Base-by-base conservation (phyloP, 805 yeast genomes). In the Ogataea henricii region DNA sequence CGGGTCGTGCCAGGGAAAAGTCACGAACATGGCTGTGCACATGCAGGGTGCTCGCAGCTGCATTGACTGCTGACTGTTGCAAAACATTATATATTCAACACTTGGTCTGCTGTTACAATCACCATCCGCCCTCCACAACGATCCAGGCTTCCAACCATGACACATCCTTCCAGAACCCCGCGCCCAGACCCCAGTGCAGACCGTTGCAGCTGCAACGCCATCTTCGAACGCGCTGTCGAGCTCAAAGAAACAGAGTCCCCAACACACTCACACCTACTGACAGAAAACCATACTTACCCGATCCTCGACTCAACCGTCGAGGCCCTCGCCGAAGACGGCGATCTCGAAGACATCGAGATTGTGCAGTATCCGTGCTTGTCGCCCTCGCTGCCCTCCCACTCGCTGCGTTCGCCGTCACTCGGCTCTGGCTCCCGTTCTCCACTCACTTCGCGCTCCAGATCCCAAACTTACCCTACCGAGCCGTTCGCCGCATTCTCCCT, bases 301-400 rank as follows among this genome's bases (percentile, higher is more conserved):
- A 88, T 88, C 6, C 71, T 89, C 56, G 96, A 88, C 58, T 89
- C 96, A 7, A 79, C 94, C 4, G 76, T 83, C 16, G 80, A 85
- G 50, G 71, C 87, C 30, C 73, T 82, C 36, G 78, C 83, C 12
- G 82, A 82, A 57, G 59, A 72, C 37, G 72, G 85, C 4, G 79
- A 85, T 57, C 75, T 89, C 50, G 85, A 86, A 54, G 76, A 78
- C 46, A 82, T 87, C 12, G 91, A 87, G 50, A 79, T 89, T 67
- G 81, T 88, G 17, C 60, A 66, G 40, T 57, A 61, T n/a, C 66
- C 69, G 14, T 64, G 26, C 17, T 14, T 16, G 9, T 30, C 34
- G 9, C 34, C 34, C 8, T 30, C 34, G n/a, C 9, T 30, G 5
- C n/a, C 17, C 7, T 30, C 34, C 5, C n/a, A 17, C 6, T 30